A percentile compares a stretch with the other conserved stretches of the same genome.
Evolutionary conservation across 441 rosid genomes (phyloP).

Genomic region (Corymbia calophylla): DNA sequence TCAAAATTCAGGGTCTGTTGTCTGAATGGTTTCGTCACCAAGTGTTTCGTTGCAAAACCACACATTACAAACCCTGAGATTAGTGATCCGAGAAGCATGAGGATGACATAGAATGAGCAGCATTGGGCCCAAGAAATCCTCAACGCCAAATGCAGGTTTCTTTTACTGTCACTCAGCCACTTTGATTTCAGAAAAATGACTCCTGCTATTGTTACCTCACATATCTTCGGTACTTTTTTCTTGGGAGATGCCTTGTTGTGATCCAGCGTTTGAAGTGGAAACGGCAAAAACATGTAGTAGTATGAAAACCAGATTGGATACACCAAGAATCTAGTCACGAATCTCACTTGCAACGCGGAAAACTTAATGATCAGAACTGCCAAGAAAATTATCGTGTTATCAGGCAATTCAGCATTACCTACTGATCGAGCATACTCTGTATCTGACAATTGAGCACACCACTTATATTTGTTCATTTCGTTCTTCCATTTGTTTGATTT

Average conservation of each 20-base stretch:
- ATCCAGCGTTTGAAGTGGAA: neutral
- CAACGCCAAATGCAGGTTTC: neutral
- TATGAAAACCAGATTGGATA: constrained; percentile 22
- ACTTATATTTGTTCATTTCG: neutral
- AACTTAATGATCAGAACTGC: neutral
- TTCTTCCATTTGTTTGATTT: neutral
- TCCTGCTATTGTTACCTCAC: neutral
- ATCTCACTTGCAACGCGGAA: neutral
- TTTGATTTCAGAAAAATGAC: too few species aligned
- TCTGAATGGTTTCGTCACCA: constrained; percentile 24
- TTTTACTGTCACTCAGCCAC: neutral
- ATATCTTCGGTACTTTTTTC: neutral
- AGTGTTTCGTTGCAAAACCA: constrained; percentile 7
- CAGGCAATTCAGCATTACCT: neutral
- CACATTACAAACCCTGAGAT: constrained; percentile 16
- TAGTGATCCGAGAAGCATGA: constrained; percentile 23
- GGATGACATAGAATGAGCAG: constrained; percentile 24
- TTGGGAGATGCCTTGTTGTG: neutral
- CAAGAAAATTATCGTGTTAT: neutral
- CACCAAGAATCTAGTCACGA: constrained; percentile 6
- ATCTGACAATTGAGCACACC: neutral
- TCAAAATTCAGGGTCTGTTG: constrained; percentile 22
- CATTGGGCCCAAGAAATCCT: constrained; percentile 8
- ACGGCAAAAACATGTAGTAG: constrained; percentile 3
- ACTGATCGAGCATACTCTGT: neutral